Conservation (phyloP, 768 basidiomycete species). For the Podaxis sp. region DNA sequence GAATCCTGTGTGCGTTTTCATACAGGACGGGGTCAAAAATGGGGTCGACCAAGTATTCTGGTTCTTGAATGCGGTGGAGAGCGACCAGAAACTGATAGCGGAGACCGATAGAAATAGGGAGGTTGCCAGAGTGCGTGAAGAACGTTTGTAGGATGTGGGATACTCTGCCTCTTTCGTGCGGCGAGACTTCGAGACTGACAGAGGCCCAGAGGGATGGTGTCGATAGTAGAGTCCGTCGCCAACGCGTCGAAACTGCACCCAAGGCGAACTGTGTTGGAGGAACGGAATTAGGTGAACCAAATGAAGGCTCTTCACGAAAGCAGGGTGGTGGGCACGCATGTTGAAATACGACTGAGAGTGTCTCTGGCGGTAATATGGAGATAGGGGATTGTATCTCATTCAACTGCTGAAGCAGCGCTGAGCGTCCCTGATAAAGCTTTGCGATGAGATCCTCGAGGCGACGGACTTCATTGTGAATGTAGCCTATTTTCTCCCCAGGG, state of each 20-base stretch:
- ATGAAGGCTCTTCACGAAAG: background rate
- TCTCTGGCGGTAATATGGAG: background rate
- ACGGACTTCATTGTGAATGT: background rate
- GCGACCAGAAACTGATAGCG: background rate
- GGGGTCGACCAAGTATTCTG: background rate
- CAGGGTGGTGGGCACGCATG: background rate
- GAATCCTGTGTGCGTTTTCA: background rate
- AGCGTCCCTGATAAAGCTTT: background rate
- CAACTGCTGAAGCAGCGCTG: background rate
- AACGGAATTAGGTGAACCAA: background rate
- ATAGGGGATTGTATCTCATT: conserved; percentile 3
- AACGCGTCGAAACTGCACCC: background rate
- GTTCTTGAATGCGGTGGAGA: background rate
- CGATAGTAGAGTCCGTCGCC: background rate
- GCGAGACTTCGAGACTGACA: background rate
- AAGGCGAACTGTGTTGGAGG: background rate
- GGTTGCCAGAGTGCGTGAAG: background rate
- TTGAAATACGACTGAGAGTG: background rate
- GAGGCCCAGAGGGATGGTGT: conserved; percentile 3
- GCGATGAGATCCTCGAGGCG: background rate
- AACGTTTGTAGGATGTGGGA: background rate
- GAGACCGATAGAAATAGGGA: background rate
- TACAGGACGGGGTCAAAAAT: background rate
- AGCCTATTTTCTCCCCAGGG: background rate
- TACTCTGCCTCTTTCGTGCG: background rate